Base-by-base conservation (phyloP, 805 yeast genomes). In the Suhomyces pyralidae region DNA sequence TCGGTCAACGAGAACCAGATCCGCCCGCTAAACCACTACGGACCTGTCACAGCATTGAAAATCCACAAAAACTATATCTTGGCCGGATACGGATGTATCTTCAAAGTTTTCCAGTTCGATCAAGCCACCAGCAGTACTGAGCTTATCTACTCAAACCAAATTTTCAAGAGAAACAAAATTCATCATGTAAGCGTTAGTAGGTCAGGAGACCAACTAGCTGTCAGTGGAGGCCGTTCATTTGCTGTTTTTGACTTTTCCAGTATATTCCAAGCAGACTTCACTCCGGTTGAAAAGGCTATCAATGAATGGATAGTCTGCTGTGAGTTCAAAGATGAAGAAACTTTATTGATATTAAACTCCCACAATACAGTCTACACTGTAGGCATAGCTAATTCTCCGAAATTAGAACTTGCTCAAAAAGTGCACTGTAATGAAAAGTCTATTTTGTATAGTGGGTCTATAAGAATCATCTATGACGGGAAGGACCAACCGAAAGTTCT, bases 381-480 rank as follows among this genome's bases (percentile, higher is more conserved):
- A 1, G 61, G 61, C 19, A 45, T 82, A 45, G 15, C 71, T 10
- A 46, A 46, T 14, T 2, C 9, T 12, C n/a, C 42, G 2, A 55
- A 52, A 1, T 60, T 62, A 28, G 51, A 44, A 3, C 59, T 81
- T 0, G 32, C 60, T 0, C 67, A 65, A 1, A 70, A 70, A 10
- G 61, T 67, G 15, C 68, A 81, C 22, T 81, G 85, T 61, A 79
- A 79, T 17, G 96, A 90, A 68, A 85, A 87, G 58, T 88, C 96
- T 1, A 86, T 93, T 45, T 74, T 94, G 34, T 94, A 94, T 65
- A 89, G 97, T 5, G 99, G 98, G 0, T 78, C 89, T 1, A 80
- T 93, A 38, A 77, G 76, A 50, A 79, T 79, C 0, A 58, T 80
- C 15, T 53, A 66, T 2, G 64, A 67, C 10, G 58, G 80, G n/a